Conservation (phyloP, 768 basidiomycete genomes). For the Kwoniella bestiolae region DNA sequence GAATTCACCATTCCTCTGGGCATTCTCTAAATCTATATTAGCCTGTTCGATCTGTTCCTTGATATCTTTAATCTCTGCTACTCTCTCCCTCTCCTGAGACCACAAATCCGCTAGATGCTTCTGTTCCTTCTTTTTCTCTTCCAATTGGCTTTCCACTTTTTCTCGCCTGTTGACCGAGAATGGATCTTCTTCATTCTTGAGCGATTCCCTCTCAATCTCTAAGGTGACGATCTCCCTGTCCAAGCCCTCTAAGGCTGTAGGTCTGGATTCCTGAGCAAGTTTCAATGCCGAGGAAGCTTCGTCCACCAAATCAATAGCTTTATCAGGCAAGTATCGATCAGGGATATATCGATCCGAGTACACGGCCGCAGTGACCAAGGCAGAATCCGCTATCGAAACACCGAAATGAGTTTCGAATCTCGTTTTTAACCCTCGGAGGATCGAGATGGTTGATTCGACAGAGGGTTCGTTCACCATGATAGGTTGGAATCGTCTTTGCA, state of each 20-base stretch:
- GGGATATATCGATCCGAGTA: constrained; percentile 84
- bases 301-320: constrained; percentile 78
- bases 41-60: constrained; percentile 72
- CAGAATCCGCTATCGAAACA: constrained; percentile 85
- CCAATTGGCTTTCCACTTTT: constrained; percentile 70
- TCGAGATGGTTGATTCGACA: constrained; percentile 66
- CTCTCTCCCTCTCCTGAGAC: constrained; percentile 62
- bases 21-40: constrained; percentile 82
- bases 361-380: constrained; percentile 86
- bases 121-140: constrained; percentile 68
- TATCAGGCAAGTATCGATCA: constrained; percentile 85
- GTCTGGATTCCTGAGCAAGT: constrained; percentile 79
- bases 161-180: constrained; percentile 75
- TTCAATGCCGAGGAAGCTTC: constrained; percentile 87
- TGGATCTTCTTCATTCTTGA: constrained; percentile 84
- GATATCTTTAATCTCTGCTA: constrained; percentile 55
- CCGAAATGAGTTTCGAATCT: constrained; percentile 91
- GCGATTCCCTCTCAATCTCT: constrained; percentile 84
- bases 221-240: constrained; percentile 83
- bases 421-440: constrained; percentile 80
- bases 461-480: constrained; percentile 86
- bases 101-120: constrained; percentile 68
- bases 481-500: constrained; percentile 89
- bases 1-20: constrained; percentile 84
- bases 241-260: constrained; percentile 78